Percentiles rank a stretch among this genome's conserved stretches.
Evolutionary conservation across 345 rosid species (phyloP).

Genomic region (Pelargonium nanum): DNA sequence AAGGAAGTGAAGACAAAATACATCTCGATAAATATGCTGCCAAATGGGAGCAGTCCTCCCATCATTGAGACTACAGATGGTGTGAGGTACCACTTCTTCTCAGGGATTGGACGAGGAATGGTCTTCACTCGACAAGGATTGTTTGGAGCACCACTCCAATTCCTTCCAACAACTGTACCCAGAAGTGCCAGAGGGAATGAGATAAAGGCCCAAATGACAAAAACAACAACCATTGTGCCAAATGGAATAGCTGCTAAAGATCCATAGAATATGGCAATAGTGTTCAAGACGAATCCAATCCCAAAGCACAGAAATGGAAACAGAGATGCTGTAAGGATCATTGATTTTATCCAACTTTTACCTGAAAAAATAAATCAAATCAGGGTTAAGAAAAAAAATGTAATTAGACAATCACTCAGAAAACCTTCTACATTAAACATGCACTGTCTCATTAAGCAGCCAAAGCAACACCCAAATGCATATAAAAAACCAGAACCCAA

Average conservation of each 20-base stretch:
- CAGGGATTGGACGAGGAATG: constrained; percentile 91
- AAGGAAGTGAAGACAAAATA: constrained; percentile 94
- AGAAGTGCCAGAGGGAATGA: constrained; percentile 91
- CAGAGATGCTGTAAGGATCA: constrained; percentile 88
- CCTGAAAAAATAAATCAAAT: constrained; percentile 30
- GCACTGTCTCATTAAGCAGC: neutral
- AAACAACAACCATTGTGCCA: constrained; percentile 91
- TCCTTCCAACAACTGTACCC: constrained; percentile 89
- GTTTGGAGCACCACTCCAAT: constrained; percentile 94
- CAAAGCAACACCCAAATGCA: neutral
- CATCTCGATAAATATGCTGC: constrained; percentile 96
- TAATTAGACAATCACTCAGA: neutral
- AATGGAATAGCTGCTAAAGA: constrained; percentile 93
- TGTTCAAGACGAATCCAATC: constrained; percentile 75
- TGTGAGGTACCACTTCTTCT: constrained; percentile 92
- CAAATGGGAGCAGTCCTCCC: constrained; percentile 91
- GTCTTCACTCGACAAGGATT: constrained; percentile 96
- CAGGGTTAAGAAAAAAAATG: neutral
- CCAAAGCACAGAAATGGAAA: constrained; percentile 91
- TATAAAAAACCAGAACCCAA: constrained; percentile 1
- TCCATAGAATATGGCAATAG: constrained; percentile 85
- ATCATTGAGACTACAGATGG: constrained; percentile 84
- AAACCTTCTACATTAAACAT: no score
- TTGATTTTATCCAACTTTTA: constrained; percentile 86
- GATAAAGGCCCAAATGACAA: constrained; percentile 86